Evolutionary conservation across 257 asterid species (phyloP), one percentile per base, ranked within the genome.

Genomic region (Ophiorrhiza pumila): DNA sequence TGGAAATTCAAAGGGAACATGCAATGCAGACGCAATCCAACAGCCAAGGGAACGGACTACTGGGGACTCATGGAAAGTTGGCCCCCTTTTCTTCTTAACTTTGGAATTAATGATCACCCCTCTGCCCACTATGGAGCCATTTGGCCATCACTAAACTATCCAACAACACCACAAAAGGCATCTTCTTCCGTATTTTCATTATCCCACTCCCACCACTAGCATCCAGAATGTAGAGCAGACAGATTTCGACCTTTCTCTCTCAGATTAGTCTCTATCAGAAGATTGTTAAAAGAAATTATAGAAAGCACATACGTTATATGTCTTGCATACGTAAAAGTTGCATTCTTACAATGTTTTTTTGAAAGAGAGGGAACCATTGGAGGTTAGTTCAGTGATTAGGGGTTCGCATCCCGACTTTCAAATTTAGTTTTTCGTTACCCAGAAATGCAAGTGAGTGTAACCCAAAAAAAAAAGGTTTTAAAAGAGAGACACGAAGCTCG

Each of bases 61-160:
- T 20, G 58, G 67, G 55, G 76, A 76, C 73, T 77, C 72, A 68
- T 75, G 84, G 79, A 84, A 86, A 84, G 85, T 76, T 80, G 71
- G 75, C 76, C 73, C 80, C 78, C 83, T 85, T 82, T 84, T 69
- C 29, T 59, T 29, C 60, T 71, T 53, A 65, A 13, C 78, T 77
- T 74, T 80, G 76, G 76, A 75, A 83, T 81, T 74, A 75, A 83
- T 81, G 81, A 82, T 75, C 80, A 79, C 78, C 43, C 65, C 74
- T 27, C 71, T 6, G 27, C 13, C 82, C 86, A 82, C 77, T 76
- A 65, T 67, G 12, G 32, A 56, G 42, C 57, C 39, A 53, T n/a
- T 23, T 55, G 74, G 39, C 10, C 71, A 65, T 70, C 65, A 72
- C 79, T 52, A 64, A 73, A 66, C 15, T 65, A 32, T 35, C 56